Evolutionary conservation across 345 rosid genomes (phyloP), one percentile per base, ranked within the genome.

Genomic region (Eucalyptus globulus): DNA sequence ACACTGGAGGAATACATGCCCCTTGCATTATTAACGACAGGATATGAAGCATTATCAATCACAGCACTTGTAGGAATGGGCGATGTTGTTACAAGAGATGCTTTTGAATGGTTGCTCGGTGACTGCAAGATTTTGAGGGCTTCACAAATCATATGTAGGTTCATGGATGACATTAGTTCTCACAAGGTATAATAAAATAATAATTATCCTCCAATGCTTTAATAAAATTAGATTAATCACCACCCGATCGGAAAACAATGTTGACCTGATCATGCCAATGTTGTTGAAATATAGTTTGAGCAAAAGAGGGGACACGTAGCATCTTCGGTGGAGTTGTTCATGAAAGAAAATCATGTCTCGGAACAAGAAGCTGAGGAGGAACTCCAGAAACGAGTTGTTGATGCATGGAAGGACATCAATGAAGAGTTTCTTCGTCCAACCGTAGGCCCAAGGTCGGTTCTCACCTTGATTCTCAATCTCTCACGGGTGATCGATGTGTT

Each of bases 381-480:
- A 49, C 40, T 94, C 1, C 31, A 15, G 34, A 34, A 67, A 26
- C 85, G 24, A 50, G 49, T 92, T 5, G 13, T 10, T 37, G 19
- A 60, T 89, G 93, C 92, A 1, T 92, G 94, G 94, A 93, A 91
- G 56, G 94, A 93, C 40, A 51, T 93, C 11, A 93, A 93, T 29
- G 92, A 90, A 47, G 95, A 88, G 47, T 88, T 67, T 22, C 56
- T 93, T 11, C 15, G 21, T 11, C n/a, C 91, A 44, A 90, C 89
- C 2, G 3, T 72, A 1, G 86, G 85, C 6, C 91, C 92, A 0
- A 81, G 40, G 87, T 88, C 88, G 9, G 76, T 94, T 6, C 91
- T 91, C 11, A 29, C 5, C 8, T n/a, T 3, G 6, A 53, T 90
- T 21, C 60, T 34, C 34, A 91, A 93, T 44, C 54, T 94, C 14